phyloP scores from a whole-genome alignment of 352 stramenopile genomes.

The Globisporangium cystogenes region DNA sequence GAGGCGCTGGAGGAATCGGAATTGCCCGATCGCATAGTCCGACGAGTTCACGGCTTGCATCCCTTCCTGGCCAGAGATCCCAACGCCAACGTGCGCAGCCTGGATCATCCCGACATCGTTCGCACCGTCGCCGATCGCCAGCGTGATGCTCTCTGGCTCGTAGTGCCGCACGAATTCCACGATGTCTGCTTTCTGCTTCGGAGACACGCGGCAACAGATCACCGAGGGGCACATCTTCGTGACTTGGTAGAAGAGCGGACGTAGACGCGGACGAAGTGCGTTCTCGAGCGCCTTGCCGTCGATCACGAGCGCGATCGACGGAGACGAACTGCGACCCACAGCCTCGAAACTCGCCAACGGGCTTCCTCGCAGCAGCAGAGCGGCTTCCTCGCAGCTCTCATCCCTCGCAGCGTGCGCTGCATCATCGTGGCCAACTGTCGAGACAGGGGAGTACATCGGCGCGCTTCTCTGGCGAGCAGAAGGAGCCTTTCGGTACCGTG shows the following conservation, averaged over 20 bases:
- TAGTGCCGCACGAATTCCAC: conserved; percentile 71
- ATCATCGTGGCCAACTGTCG: conserved; percentile 6
- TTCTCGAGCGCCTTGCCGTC: conserved; percentile 89
- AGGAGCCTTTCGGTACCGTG: not conserved
- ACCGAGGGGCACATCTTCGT: conserved; percentile 70
- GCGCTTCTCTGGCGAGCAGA: not conserved
- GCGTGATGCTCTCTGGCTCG: conserved; percentile 71
- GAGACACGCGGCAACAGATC: conserved; percentile 86
- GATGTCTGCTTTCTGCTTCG: conserved; percentile 85
- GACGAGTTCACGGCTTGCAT: conserved; percentile 91
- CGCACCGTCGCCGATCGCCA: conserved; percentile 93
- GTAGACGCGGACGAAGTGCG: conserved; percentile 43
- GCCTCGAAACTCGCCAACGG: not conserved
- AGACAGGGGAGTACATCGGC: conserved; percentile 10
- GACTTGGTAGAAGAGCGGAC: conserved; percentile 59
- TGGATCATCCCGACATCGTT: conserved; percentile 97
- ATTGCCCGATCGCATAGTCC: conserved; percentile 93
- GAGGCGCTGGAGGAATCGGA: conserved; percentile 90
- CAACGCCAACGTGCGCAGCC: conserved; percentile 88
- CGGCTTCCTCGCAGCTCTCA: conserved; percentile 3
- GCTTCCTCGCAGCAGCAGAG: conserved; percentile 6
- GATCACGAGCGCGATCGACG: conserved; percentile 85
- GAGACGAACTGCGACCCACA: not conserved
- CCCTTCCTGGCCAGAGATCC: conserved; percentile 91
- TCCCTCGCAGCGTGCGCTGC: not conserved